These are phyloP conservation scores for Penicillium palitans DNA, from an alignment of 2,329 filamentous ascomycete species.

Conservation along the genomic window DNA sequence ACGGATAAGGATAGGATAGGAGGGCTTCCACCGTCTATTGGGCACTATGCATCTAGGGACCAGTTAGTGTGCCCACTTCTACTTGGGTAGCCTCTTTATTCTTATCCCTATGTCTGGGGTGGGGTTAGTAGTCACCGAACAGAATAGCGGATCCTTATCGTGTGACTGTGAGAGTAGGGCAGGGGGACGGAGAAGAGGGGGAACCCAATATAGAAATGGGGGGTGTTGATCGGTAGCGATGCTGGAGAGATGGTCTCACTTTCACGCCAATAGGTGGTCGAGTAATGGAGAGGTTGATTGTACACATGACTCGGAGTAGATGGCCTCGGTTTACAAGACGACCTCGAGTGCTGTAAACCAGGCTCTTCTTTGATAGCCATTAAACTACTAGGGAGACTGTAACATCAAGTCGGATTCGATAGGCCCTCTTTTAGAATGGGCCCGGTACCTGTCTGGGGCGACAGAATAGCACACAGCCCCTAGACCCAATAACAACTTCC, in stretches of 20 bases:
- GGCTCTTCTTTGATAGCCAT: background rate
- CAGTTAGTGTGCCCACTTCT: background rate
- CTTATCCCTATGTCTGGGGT: constrained; percentile 2
- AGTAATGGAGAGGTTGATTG: background rate
- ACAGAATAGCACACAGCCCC: background rate
- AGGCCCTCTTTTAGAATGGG: background rate
- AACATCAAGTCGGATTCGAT: background rate
- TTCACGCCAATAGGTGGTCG: background rate
- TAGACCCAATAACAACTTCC: no score
- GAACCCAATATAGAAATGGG: background rate
- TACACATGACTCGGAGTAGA: background rate
- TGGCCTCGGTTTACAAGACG: background rate
- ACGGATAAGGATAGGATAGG: background rate
- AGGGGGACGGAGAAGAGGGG: background rate
- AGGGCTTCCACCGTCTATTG: background rate
- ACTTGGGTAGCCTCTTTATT: background rate
- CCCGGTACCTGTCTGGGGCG: no score
- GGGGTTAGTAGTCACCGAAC: background rate
- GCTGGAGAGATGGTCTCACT: constrained; percentile 1
- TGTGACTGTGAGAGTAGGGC: background rate
- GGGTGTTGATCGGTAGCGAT: background rate
- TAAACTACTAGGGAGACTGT: background rate
- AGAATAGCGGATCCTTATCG: background rate
- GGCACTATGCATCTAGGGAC: background rate
- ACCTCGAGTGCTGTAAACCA: background rate